These are phyloP conservation scores for Metarhizium guizhouense DNA, from an alignment of 2,329 filamentous ascomycete genomes.

Conservation along the genomic window DNA sequence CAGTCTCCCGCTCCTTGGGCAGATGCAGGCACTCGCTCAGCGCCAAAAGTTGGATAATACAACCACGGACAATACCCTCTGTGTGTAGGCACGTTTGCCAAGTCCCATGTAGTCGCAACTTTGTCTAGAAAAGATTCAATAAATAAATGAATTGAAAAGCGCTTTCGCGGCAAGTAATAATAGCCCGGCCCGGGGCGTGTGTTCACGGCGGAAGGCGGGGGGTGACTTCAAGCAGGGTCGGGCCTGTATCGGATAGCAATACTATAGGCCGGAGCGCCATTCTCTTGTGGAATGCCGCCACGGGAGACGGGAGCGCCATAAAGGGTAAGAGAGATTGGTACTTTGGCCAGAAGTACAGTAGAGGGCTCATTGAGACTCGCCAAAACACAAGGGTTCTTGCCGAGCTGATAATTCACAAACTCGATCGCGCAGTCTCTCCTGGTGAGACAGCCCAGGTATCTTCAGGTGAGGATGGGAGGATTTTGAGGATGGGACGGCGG, in stretches of 20 bases:
- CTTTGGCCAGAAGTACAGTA: not conserved
- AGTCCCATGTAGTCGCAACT: not conserved
- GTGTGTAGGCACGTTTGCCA: not conserved
- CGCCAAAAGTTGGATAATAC: not conserved
- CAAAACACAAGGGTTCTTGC: constrained; percentile 1
- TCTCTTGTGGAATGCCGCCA: not conserved
- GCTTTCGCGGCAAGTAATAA: not conserved
- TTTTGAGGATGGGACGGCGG: not conserved
- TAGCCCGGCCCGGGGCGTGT: not conserved
- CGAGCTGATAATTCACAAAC: constrained; percentile 2
- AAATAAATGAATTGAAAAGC: not conserved
- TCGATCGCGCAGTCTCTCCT: constrained; percentile 4
- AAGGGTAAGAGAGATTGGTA: constrained; percentile 2
- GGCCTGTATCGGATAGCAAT: not conserved
- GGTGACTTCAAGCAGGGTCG: not conserved
- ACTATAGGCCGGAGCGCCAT: not conserved
- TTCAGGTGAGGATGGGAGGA: not conserved
- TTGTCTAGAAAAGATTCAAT: not conserved
- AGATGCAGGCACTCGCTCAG: not conserved
- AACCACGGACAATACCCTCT: not conserved
- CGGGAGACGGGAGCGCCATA: not conserved
- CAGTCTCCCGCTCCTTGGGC: not conserved
- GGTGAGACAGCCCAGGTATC: constrained; percentile 2
- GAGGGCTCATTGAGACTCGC: not conserved
- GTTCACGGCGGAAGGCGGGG: not conserved